Evolutionary conservation across 225 moss, liverwort and hornwort species (phyloP), one percentile per base, ranked within the genome.

Genomic region (Neckera pumila): DNA sequence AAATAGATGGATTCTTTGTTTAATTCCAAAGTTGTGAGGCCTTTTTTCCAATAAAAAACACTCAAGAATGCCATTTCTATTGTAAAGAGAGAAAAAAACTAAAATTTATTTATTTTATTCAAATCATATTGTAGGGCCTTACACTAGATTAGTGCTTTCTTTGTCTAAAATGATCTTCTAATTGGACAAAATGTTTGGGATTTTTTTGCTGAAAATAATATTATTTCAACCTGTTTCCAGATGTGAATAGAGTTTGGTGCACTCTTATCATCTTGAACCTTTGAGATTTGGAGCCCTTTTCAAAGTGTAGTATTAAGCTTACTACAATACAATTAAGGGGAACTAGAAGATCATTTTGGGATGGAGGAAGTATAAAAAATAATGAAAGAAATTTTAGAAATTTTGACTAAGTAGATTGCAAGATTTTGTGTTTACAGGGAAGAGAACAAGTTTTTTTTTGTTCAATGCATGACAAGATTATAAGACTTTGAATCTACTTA

Each of bases 21-120:
- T 10, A 74, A 7, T 0, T 3, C 0, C 47, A 31, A 47, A 74
- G 7, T 31, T 2, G 3, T 0, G 11, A 11, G 12, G 10, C 4
- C 11, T 30, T 47, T 0, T 12, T 14, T 18, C 47, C 11, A 47
- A 47, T 2, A 31, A 74, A 28, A 30, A 17, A 1, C 11, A 18
- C 1, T 2, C 3, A 2, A 45, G 30, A 30, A 30, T 30, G 2
- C 0, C 3, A 45, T 45, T 73, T 73, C 2, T 18, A 45, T 30
- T 30, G 5, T 2, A 2, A 6, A 43, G 16, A 43, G 3, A 0
- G 14, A 19, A 25, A 38, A 42, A 45, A 11, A 0, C 10, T 28
- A 0, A 2, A 16, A 8, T 5, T 38, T 7, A 8, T 3, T 16
- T 15, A 27, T 70, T 27, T 27, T 4, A 9, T 43, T 16, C 16